Evolutionary conservation across 108 stramenopile species (phyloP), one percentile per base, ranked within the genome.

Genomic region (Cyclotella baltica): DNA sequence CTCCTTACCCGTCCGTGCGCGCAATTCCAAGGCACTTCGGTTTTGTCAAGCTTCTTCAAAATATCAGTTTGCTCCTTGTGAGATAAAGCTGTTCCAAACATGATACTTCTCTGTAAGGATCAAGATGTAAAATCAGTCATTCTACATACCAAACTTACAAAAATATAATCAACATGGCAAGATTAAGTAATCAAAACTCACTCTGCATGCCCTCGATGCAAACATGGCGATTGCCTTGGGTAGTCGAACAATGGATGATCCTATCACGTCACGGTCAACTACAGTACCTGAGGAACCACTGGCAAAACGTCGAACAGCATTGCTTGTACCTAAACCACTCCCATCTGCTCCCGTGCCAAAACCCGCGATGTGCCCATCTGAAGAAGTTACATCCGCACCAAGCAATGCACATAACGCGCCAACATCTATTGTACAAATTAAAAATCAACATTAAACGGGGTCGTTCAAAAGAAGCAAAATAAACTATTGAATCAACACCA

Each of bases 181-280:
- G 16, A 10, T 23, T 1, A 64, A 23, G 16, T 43, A 0, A n/a
- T n/a, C n/a, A n/a, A n/a, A n/a, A 65, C 80, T 85, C 38, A 75
- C 82, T 13, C 98, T 86, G 76, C 98, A 98, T 28, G 98, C 97
- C 3, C 98, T 81, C 62, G 84, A 94, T 34, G 98, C 98, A 87
- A 98, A 98, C 96, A 98, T 97, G 62, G 97, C 94, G 40, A 97
- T 90, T 23, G 97, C 93, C 82, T 98, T 98, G 23, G 97, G 97
- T 11, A 98, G 87, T 19, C 95, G 83, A 30, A 87, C 83, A 56
- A 96, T 85, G 18, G 88, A 64, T 30, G 78, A 71, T 38, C 75
- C 84, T 61, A 72, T 71, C 30, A 70, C 67, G 13, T 52, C 19
- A 68, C 72, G 53, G 59, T 76, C 19, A 15, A 47, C 28, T 27